Base-by-base conservation (phyloP, 2,329 filamentous ascomycete species). In the Penicillium sp. region DNA sequence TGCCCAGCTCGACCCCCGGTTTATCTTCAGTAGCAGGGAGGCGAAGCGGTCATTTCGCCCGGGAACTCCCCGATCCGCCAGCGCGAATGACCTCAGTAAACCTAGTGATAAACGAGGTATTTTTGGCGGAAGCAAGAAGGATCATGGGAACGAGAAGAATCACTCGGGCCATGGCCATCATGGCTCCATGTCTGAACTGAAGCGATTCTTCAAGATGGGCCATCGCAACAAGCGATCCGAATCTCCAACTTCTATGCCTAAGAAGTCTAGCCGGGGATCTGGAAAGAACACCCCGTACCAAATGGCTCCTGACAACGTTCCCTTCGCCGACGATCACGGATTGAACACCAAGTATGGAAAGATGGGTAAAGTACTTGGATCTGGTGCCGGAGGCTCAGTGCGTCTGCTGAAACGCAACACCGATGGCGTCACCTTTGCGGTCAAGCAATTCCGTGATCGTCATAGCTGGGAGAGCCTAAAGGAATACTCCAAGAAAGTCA, bases 401-500 rank as follows among this genome's bases (percentile, higher is more conserved):
- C 85, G 93, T 60, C 77, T 99, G 47, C 91, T 99, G 87, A 97
- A 94, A 78, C 85, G 94, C 57, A 93, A 87, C 67, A 92, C 90
- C 59, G 94, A 99, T 68, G 89, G 89, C 24, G 91, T 90, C 6
- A 94, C 95, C 0, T 99, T 99, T 73, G 94, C 94, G 1, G 94
- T 97, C 49, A 99, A 99, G 75, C 93, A 99, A 70, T 99, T 99
- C 75, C 83, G 94, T 49, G 87, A 93, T 50, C 86, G 91, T 32
- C 93, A 99, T 74, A 87, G 89, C 0, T 96, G 97, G 75, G 94
- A 99, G 75, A 90, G 88, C 1, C 89, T 97, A 70, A 91, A 90
- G 67, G 94, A 97, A 63, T 99, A 99, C 68, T 90, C 92, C 63
- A 99, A 99, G 76, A 99, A 99, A 72, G 86, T 99, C 44, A 99